phyloP scores from a whole-genome alignment of 2,329 filamentous ascomycete genomes.

The Xylariomycetidae sp. region DNA sequence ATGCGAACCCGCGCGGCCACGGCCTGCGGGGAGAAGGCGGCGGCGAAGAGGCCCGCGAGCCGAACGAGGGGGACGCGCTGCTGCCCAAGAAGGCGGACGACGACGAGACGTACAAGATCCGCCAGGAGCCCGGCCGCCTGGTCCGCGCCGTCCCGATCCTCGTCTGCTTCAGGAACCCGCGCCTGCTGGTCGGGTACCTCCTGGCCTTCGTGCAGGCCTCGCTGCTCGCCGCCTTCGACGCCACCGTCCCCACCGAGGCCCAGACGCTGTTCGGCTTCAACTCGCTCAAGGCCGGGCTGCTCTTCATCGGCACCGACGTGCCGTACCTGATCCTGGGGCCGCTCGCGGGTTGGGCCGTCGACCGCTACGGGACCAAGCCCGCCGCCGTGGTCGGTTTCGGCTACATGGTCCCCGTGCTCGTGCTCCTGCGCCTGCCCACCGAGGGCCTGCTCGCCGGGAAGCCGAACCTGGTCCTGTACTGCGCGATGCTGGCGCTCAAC shows the following conservation, averaged over 20 bases:
- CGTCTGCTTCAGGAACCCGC: conserved; percentile 33
- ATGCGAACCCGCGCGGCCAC: conserved; percentile 11
- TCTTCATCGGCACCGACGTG: conserved; percentile 32
- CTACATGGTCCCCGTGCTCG: conserved; percentile 51
- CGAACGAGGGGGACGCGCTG: conserved; percentile 32
- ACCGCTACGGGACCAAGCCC: conserved; percentile 29
- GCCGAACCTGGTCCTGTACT: conserved; percentile 18
- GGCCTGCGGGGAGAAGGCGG: conserved; percentile 8
- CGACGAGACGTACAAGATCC: conserved; percentile 35
- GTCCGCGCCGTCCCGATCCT: conserved; percentile 41
- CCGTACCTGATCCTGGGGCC: conserved; percentile 30
- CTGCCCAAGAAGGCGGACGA: conserved; percentile 30
- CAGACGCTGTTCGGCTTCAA: conserved; percentile 30
- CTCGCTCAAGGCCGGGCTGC: conserved; percentile 28
- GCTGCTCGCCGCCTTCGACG: conserved; percentile 31
- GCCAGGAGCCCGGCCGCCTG: conserved; percentile 31
- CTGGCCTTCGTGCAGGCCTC: conserved; percentile 38
- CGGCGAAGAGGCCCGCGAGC: conserved; percentile 15
- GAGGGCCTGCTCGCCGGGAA: conserved; percentile 24
- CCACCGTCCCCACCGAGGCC: conserved; percentile 32
- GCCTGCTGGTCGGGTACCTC: conserved; percentile 32
- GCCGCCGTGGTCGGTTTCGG: conserved; percentile 36
- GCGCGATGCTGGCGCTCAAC: conserved; percentile 31
- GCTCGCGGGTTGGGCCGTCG: conserved; percentile 29
- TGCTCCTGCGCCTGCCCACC: conserved; percentile 53